These are phyloP conservation scores for Ophiocordyceps camponoti-leonardi DNA, from an alignment of 2,329 filamentous ascomycete genomes.

Conservation along the genomic window DNA sequence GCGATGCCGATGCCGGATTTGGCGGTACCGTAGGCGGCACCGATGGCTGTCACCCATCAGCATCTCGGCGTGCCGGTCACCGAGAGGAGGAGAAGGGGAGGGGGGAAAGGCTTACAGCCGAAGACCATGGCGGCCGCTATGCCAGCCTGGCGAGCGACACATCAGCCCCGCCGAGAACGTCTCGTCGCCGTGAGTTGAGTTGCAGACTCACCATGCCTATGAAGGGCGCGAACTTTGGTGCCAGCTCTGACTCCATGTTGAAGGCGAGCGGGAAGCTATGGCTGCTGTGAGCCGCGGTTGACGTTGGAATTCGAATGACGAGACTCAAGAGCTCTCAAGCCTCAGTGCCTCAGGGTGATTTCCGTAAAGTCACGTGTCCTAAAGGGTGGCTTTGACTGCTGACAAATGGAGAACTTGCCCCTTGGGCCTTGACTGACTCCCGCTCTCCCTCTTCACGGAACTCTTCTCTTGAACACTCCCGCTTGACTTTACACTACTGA, in stretches of 20 bases:
- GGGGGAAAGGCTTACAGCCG: constrained; percentile 42
- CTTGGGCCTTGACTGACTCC: too few species aligned
- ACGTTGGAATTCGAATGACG: not conserved
- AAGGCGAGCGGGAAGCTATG: constrained; percentile 1
- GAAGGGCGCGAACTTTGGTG: constrained; percentile 75
- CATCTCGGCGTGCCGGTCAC: not conserved
- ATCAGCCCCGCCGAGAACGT: not conserved
- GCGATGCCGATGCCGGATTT: constrained; percentile 81
- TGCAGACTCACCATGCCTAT: constrained; percentile 60
- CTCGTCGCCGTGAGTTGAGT: not conserved
- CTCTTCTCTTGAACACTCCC: too few species aligned
- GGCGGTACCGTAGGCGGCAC: constrained; percentile 74
- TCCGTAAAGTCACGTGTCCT: not conserved
- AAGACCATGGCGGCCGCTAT: constrained; percentile 74
- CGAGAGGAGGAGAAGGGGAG: constrained; percentile 4
- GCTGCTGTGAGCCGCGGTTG: not conserved
- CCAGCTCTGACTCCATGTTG: constrained; percentile 41
- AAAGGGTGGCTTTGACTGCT: not conserved
- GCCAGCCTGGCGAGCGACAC: constrained; percentile 38
- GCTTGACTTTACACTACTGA: too few species aligned
- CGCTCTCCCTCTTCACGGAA: too few species aligned
- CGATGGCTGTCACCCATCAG: constrained; percentile 29
- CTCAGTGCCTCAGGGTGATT: not conserved
- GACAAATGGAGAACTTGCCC: not conserved
- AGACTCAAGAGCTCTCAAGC: not conserved